phyloP scores from a whole-genome alignment of 164 flowering plant species.

The Umbilicus rupestris region DNA sequence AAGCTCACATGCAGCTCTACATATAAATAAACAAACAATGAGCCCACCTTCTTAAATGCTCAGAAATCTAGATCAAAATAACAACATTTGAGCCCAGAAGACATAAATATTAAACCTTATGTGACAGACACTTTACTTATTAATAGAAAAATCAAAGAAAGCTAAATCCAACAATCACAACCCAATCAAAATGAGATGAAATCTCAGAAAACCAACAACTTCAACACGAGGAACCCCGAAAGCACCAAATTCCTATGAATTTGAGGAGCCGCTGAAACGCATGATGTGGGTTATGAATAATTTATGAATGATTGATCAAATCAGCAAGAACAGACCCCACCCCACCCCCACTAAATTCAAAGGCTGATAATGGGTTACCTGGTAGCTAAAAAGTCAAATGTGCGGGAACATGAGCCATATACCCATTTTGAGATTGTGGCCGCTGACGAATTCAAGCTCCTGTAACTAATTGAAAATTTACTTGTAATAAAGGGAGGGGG shows the following conservation, averaged over 20 bases:
- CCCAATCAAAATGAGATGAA: not conserved
- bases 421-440: not conserved
- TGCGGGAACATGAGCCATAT: not conserved
- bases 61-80: slow-evolving; percentile 2
- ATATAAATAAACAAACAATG: not conserved
- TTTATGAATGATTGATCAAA: not conserved
- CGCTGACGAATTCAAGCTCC: too few species aligned
- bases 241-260: too few species aligned
- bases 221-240: too few species aligned
- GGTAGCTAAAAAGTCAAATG: not conserved
- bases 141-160: not conserved
- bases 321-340: not conserved
- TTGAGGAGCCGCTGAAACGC: too few species aligned
- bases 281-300: not conserved
- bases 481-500: not conserved
- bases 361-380: not conserved
- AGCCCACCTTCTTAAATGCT: not conserved
- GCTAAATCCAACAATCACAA: not conserved
- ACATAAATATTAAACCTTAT: not conserved
- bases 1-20: not conserved
- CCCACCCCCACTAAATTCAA: not conserved
- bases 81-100: slow-evolving; percentile 2
- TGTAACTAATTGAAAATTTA: not conserved
- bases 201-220: not conserved
- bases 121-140: not conserved